Evolutionary conservation across 805 yeast genomes (phyloP).

Genomic region (Myxozyma kluyveri): DNA sequence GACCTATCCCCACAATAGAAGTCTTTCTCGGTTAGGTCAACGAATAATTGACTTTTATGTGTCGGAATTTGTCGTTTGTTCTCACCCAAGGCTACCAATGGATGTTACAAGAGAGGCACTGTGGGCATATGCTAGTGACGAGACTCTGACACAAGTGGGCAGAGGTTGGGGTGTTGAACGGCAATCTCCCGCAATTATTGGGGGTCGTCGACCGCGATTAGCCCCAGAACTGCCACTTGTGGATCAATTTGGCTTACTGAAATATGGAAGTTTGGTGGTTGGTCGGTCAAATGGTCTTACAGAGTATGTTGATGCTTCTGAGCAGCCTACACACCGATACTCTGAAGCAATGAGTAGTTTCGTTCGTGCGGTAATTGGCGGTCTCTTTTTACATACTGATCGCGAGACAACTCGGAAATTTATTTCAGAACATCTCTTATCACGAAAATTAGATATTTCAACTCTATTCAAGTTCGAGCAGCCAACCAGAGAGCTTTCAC

Average conservation of each 20-base stretch:
- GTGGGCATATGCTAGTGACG: conserved; percentile 68
- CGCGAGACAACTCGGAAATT: conserved; percentile 63
- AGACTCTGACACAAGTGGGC: conserved; percentile 64
- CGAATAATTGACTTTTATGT: conserved; percentile 71
- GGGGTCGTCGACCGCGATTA: conserved; percentile 50
- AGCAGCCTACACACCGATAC: conserved; percentile 19
- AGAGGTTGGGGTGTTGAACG: conserved; percentile 84
- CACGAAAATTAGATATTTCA: conserved; percentile 75
- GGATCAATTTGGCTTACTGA: conserved; percentile 56
- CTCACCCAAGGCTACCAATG: conserved; percentile 88
- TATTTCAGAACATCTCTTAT: conserved; percentile 68
- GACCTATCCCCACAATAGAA: conserved; percentile 67
- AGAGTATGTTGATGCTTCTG: conserved; percentile 47
- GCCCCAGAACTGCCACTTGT: conserved; percentile 65
- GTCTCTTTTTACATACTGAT: conserved; percentile 71
- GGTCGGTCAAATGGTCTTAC: conserved; percentile 31
- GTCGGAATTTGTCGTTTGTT: conserved; percentile 66
- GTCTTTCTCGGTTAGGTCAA: conserved; percentile 79
- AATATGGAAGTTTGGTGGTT: conserved; percentile 18
- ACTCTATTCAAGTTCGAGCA: conserved; percentile 75
- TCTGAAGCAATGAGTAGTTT: conserved; percentile 55
- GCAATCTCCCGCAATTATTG: conserved; percentile 49
- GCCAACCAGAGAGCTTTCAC: conserved; percentile 80
- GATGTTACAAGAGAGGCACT: conserved; percentile 72
- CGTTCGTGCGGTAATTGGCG: conserved; percentile 81